These are phyloP conservation scores for Aquilaria malaccensis DNA, from an alignment of 345 rosid species.

Conservation along the genomic window DNA sequence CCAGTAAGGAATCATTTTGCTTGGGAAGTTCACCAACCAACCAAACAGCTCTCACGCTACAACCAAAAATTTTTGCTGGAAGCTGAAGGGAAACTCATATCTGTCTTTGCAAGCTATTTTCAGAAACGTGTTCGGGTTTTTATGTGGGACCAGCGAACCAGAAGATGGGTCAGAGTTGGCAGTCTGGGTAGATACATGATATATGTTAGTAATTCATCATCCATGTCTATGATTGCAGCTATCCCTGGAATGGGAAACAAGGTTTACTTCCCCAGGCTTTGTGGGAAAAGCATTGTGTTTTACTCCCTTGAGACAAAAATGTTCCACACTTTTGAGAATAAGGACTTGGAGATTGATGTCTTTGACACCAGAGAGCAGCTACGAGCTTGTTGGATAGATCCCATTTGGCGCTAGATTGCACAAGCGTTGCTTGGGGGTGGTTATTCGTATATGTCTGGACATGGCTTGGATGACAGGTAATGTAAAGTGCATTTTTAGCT, in stretches of 20 bases:
- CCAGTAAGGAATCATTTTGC: background rate
- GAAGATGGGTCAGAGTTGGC: background rate
- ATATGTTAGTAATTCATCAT: background rate
- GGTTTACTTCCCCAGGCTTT: background rate
- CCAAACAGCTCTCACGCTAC: background rate
- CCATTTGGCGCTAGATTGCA: background rate
- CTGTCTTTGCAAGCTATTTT: background rate
- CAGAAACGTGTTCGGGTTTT: background rate
- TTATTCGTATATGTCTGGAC: too few relatives aligned
- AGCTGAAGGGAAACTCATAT: background rate
- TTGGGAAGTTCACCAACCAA: background rate
- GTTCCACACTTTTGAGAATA: background rate
- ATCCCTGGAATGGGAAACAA: background rate
- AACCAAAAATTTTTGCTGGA: background rate
- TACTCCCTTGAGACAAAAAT: slow-evolving; percentile 1
- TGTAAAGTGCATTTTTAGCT: too few relatives aligned
- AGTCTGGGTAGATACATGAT: background rate
- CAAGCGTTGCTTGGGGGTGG: too few relatives aligned
- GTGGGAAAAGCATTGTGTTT: background rate
- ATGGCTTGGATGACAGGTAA: too few relatives aligned
- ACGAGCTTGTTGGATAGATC: background rate
- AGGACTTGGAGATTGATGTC: background rate
- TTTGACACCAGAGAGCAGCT: background rate
- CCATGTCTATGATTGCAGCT: background rate
- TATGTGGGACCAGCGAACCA: background rate